These are phyloP conservation scores for Rhododendron griersonianum DNA, from an alignment of 148 eudicot genomes.

Conservation along the genomic window DNA sequence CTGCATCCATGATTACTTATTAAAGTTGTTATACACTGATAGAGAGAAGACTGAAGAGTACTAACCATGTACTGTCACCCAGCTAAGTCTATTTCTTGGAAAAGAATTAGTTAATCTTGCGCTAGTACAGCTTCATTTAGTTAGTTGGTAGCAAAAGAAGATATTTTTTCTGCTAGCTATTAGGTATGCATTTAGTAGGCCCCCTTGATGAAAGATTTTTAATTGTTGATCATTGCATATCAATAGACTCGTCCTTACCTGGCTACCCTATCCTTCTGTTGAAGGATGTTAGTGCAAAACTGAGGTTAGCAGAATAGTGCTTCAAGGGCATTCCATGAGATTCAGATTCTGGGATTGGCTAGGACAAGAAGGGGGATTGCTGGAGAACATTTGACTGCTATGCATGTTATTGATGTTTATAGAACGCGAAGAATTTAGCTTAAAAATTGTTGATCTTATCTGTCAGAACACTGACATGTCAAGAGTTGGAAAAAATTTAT, in stretches of 20 bases:
- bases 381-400: not conserved
- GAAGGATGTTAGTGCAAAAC: not conserved
- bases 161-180: too few relatives aligned
- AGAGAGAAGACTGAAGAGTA: too few relatives aligned
- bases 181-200: not conserved
- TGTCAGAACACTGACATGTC: not conserved
- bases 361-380: not conserved
- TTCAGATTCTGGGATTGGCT: not conserved
- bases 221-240: not conserved
- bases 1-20: not conserved
- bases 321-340: not conserved
- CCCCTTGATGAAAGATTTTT: not conserved
- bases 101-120: too few relatives aligned
- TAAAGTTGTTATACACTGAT: not conserved
- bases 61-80: too few relatives aligned
- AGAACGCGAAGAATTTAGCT: not conserved
- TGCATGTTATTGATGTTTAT: not conserved
- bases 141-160: too few relatives aligned
- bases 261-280: not conserved
- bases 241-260: not conserved
- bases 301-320: not conserved
- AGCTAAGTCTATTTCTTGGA: too few relatives aligned
- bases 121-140: too few relatives aligned
- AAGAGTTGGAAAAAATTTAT: not conserved
- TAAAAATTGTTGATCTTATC: not conserved